A percentile compares a stretch with the other conserved stretches of the same genome.
Conservation (phyloP, 208 protist species). For the Wallacemonas sp. region DNA sequence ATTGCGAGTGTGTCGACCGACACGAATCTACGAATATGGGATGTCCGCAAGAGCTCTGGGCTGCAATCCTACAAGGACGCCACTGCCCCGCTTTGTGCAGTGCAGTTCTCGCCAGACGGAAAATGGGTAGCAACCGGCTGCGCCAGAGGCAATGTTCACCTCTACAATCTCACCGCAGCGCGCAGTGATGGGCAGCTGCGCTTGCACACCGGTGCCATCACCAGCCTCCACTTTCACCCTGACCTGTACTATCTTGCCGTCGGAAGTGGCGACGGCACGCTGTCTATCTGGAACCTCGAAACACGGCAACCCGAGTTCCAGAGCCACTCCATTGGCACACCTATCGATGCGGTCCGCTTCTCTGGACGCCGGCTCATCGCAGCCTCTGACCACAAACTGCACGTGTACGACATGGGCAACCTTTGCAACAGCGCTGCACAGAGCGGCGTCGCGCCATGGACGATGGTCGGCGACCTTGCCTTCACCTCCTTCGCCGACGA, state of each 20-base stretch:
- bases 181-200: slow-evolving; percentile 44
- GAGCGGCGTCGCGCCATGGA: slow-evolving; percentile 59
- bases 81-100: slow-evolving; percentile 48
- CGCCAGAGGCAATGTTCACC: slow-evolving; percentile 60
- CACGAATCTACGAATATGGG: slow-evolving; percentile 81
- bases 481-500: slow-evolving; percentile 63
- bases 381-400: slow-evolving; percentile 47
- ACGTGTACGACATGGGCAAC: slow-evolving; percentile 47
- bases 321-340: slow-evolving; percentile 38
- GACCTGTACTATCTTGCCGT: slow-evolving; percentile 68
- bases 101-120: slow-evolving; percentile 73
- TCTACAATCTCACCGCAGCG: slow-evolving; percentile 68
- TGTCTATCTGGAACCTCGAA: slow-evolving; percentile 75
- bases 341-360: slow-evolving; percentile 63
- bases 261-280: slow-evolving; percentile 68
- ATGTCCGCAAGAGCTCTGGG: slow-evolving; percentile 70
- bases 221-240: slow-evolving; percentile 77
- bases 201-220: slow-evolving; percentile 67
- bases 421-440: slow-evolving; percentile 35
- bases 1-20: slow-evolving; percentile 73
- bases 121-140: slow-evolving; percentile 70
- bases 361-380: slow-evolving; percentile 64
- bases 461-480: slow-evolving; percentile 57
- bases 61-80: slow-evolving; percentile 75
- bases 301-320: slow-evolving; percentile 57